phyloP scores from a whole-genome alignment of 2,329 filamentous ascomycete species.

The Cladosporium cucumerinum region DNA sequence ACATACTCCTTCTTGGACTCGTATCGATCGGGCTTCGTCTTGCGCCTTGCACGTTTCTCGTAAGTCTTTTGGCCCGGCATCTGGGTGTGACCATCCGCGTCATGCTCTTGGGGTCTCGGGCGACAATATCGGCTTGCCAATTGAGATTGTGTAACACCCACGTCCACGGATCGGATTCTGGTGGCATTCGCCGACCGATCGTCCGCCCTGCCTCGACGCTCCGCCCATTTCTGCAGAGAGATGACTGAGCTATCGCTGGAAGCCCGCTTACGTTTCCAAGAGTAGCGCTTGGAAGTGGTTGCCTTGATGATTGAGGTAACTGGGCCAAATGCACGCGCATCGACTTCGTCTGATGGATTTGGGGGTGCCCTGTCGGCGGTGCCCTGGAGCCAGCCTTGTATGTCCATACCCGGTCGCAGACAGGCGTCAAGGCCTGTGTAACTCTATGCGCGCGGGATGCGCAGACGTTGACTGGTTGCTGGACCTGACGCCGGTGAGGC shows the following conservation, averaged over 20 bases:
- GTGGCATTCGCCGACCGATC: neutral
- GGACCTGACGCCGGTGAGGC: neutral
- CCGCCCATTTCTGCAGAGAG: neutral
- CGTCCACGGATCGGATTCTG: neutral
- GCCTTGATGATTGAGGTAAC: neutral
- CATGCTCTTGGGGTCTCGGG: neutral
- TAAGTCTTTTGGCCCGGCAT: conserved; percentile 30
- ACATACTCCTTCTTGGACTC: conserved; percentile 37
- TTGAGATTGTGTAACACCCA: neutral
- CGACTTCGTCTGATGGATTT: conserved; percentile 12
- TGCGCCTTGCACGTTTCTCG: conserved; percentile 44
- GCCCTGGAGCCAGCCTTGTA: conserved; percentile 44
- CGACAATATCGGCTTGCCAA: neutral
- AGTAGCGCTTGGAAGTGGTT: conserved; percentile 18
- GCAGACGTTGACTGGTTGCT: neutral
- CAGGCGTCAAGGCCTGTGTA: neutral
- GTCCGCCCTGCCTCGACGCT: neutral
- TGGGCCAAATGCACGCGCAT: neutral
- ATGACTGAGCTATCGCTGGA: conserved; percentile 33
- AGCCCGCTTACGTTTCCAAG: conserved; percentile 32
- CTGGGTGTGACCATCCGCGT: neutral
- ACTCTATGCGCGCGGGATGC: neutral
- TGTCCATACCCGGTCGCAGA: conserved; percentile 38
- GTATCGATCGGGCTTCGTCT: conserved; percentile 47
- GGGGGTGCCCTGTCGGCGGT: conserved; percentile 37